A percentile compares a stretch with the other conserved stretches of the same genome.
phyloP scores from a whole-genome alignment of 169 alveolate species.

The Eimeria sp. region DNA sequence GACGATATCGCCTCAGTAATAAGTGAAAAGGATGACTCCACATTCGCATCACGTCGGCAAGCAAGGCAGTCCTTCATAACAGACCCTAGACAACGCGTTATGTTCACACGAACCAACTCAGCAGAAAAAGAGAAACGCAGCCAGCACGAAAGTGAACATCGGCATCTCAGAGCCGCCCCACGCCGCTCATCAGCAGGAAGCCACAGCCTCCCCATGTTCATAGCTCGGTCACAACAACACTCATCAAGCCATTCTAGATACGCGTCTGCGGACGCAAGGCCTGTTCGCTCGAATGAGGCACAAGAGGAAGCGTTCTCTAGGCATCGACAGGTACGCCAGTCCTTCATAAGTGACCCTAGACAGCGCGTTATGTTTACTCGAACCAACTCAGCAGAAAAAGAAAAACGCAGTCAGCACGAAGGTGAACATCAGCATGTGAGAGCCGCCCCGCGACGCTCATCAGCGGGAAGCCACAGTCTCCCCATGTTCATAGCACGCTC shows the following conservation, averaged over 20 bases:
- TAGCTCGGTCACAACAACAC: slow-evolving; percentile 3
- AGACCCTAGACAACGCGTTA: slow-evolving; percentile 17
- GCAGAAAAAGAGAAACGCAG: slow-evolving; percentile 2
- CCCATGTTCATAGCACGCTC: slow-evolving; percentile 39
- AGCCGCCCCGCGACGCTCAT: slow-evolving; percentile 1
- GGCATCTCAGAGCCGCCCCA: background rate
- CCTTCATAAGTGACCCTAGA: slow-evolving; percentile 8
- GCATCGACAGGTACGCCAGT: slow-evolving; percentile 30
- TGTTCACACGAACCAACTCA: slow-evolving; percentile 30
- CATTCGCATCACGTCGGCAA: slow-evolving; percentile 13
- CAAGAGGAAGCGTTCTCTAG: background rate
- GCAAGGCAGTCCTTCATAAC: slow-evolving; percentile 29
- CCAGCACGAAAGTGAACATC: background rate
- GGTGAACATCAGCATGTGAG: background rate
- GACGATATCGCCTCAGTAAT: background rate
- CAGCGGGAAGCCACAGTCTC: slow-evolving; percentile 42
- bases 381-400: slow-evolving; percentile 24
- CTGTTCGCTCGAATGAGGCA: background rate
- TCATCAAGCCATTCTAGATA: background rate
- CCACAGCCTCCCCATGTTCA: slow-evolving; percentile 48
- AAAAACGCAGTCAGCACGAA: background rate
- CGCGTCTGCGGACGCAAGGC: background rate
- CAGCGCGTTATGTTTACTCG: slow-evolving; percentile 6
- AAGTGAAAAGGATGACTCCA: background rate
- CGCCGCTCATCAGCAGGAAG: slow-evolving; percentile 72